Conservation (phyloP, 1,284 basidiomycete genomes). For the Cryptococcus jaspeensis region DNA sequence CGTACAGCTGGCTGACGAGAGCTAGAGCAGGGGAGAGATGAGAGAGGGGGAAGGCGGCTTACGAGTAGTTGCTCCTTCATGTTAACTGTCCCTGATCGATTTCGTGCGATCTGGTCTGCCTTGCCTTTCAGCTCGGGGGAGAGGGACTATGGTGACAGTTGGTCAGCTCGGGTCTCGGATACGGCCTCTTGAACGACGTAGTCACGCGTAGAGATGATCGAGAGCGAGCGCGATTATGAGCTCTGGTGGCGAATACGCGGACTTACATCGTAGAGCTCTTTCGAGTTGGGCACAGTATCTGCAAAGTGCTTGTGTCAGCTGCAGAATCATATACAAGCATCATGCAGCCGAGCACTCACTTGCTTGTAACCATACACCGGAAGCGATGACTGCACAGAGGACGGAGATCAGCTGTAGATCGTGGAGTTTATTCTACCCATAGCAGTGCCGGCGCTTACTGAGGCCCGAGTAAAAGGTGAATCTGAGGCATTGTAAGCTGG, state of each 20-base stretch:
- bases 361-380: constrained; percentile 17
- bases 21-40: background rate
- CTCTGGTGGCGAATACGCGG: background rate
- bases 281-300: constrained; percentile 39
- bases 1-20: background rate
- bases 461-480: background rate
- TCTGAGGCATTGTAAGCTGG: background rate
- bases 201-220: background rate
- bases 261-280: constrained; percentile 47
- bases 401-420: background rate
- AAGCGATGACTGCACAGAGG: constrained; percentile 26
- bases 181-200: too few species aligned
- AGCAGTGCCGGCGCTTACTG: background rate
- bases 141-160: constrained; percentile 22
- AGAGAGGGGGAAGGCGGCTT: constrained; percentile 2
- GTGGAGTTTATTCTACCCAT: too few species aligned
- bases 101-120: constrained; percentile 41
- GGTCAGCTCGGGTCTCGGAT: background rate
- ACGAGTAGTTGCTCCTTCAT: constrained; percentile 23
- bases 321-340: background rate
- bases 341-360: background rate
- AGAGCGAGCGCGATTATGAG: background rate
- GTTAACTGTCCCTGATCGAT: constrained; percentile 23
- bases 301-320: background rate
- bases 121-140: constrained; percentile 47